Evolutionary conservation across 1,139 yeast genomes (phyloP), one percentile per base, ranked within the genome.

Genomic region (Debaryomyces psychrophilus): DNA sequence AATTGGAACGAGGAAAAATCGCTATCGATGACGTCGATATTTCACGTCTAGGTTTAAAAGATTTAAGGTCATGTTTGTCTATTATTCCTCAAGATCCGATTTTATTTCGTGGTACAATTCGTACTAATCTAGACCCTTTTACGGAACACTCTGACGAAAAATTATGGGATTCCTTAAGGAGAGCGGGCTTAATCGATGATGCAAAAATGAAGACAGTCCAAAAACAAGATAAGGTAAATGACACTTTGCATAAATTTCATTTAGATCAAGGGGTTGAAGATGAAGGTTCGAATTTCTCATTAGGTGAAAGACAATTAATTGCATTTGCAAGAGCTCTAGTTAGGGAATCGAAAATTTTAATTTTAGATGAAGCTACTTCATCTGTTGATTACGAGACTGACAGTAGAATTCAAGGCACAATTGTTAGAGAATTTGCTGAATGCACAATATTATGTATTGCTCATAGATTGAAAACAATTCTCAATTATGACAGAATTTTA

Each of bases 61-160:
- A 79, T 46, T 68, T 85, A 54, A 70, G 90, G 52, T 71, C 81
- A n/a, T 76, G 77, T 54, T 67, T 86, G 26, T 77, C 89, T 2
- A 85, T 85, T 50, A 85, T 85, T 55, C 92, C 92, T n/a, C 92
- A 85, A 63, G 92, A 85, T 52, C 90, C 92, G 1, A 87, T 83
- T 1, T 65, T 85, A 50, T 85, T 85, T 70, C 77, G 78, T 53
- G 90, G 90, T 11, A 72, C 86, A 0, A 74, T 85, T 29, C 70
- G 90, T 50, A 72, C 77, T 57, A 85, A 85, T 56, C 68, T 85
- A 59, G 92, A 85, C 62, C 92, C 92, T 4, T 85, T 85, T 56
- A 71, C 73, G 25, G 66, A 68, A 37, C 65, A 76, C 48, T 52
- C 71, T 3, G 90, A 85, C 56, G 73, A 68, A 5, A 74, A 69